These are phyloP conservation scores for Colletotrichum caudatum DNA, from an alignment of 2,329 filamentous ascomycete genomes.

Conservation along the genomic window DNA sequence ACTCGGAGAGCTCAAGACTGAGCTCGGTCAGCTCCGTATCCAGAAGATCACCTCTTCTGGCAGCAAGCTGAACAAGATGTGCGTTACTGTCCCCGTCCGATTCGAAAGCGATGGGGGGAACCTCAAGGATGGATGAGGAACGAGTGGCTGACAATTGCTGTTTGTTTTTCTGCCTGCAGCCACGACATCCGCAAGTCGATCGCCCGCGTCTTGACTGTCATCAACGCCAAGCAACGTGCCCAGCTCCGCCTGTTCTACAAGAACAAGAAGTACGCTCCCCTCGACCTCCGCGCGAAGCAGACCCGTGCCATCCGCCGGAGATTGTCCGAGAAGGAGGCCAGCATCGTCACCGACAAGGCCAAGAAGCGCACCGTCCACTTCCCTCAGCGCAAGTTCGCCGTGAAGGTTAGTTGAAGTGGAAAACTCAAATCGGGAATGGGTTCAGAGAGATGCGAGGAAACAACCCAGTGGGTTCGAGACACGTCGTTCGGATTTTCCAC, in stretches of 20 bases:
- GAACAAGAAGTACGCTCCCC: slow-evolving; percentile 99
- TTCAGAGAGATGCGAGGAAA: neutral
- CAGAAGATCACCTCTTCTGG: slow-evolving; percentile 98
- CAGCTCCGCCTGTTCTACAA: slow-evolving; percentile 99
- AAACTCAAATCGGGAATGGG: neutral
- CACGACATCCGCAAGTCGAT: slow-evolving; percentile 99
- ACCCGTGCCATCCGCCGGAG: slow-evolving; percentile 97
- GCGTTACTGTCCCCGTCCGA: slow-evolving; percentile 55
- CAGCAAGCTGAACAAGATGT: slow-evolving; percentile 98
- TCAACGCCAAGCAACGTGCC: slow-evolving; percentile 99
- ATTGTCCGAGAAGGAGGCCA: slow-evolving; percentile 91
- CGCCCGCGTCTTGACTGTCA: slow-evolving; percentile 97
- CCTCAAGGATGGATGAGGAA: slow-evolving; percentile 22
- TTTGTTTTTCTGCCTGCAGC: slow-evolving; percentile 62
- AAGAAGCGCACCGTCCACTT: slow-evolving; percentile 97
- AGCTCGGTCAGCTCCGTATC: slow-evolving; percentile 95
- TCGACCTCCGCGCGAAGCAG: slow-evolving; percentile 98
- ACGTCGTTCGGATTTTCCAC: neutral
- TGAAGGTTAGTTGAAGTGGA: slow-evolving; percentile 77
- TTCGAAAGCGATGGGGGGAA: slow-evolving; percentile 38
- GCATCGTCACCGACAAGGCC: slow-evolving; percentile 88
- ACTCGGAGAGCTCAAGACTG: slow-evolving; percentile 93
- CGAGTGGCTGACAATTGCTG: slow-evolving; percentile 28
- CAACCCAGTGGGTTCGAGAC: too few species aligned
- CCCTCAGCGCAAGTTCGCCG: slow-evolving; percentile 97